Conservation (phyloP, 2,329 filamentous ascomycete species). For the Teratosphaeriaceae sp. region DNA sequence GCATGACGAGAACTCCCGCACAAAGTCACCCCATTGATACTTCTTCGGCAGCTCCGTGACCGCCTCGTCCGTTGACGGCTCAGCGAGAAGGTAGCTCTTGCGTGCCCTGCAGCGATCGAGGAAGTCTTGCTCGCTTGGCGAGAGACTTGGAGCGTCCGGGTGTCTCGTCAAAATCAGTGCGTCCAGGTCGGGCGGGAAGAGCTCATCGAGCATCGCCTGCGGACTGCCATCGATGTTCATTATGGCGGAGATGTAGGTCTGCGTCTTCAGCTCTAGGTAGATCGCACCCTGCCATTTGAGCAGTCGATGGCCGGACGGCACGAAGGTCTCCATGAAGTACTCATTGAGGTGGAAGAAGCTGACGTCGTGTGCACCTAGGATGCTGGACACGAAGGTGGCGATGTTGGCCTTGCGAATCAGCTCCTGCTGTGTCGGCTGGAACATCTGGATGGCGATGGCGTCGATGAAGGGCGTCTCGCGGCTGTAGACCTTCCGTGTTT, state of each 20-base stretch:
- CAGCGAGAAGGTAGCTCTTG: conserved; percentile 50
- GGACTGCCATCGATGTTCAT: conserved; percentile 49
- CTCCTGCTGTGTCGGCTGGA: conserved; percentile 44
- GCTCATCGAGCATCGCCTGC: conserved; percentile 51
- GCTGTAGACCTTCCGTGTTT: conserved; percentile 56
- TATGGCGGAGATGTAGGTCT: conserved; percentile 58
- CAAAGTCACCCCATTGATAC: conserved; percentile 59
- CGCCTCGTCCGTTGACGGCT: conserved; percentile 36
- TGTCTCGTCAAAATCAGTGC: conserved; percentile 48
- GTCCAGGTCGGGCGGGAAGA: conserved; percentile 54
- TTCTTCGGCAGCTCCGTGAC: conserved; percentile 48
- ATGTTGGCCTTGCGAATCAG: conserved; percentile 58
- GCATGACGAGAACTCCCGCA: conserved; percentile 52
- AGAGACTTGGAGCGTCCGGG: conserved; percentile 46
- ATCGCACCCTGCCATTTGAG: conserved; percentile 55
- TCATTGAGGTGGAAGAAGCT: conserved; percentile 58
- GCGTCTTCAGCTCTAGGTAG: conserved; percentile 60
- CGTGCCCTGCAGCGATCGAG: conserved; percentile 48
- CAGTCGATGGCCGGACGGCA: conserved; percentile 51
- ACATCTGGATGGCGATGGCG: conserved; percentile 31
- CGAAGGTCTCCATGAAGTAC: conserved; percentile 57
- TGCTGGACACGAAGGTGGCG: conserved; percentile 57
- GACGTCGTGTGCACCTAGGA: conserved; percentile 56
- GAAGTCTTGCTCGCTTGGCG: conserved; percentile 55
- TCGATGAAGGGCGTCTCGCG: conserved; percentile 48